Base-by-base conservation (phyloP, 805 yeast species). In the Saccharomycopsis javanensis region DNA sequence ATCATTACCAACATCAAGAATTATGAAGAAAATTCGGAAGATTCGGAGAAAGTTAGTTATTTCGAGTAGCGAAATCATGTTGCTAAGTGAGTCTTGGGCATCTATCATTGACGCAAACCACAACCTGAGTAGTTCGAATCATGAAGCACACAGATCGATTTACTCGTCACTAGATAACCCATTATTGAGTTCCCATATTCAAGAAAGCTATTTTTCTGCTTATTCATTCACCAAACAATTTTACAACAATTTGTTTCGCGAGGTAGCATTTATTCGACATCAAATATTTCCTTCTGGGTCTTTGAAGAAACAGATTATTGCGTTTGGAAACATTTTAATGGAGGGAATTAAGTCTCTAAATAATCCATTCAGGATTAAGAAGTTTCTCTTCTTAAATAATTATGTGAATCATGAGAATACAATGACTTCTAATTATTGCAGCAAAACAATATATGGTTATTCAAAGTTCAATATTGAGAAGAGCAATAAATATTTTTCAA, bases 221-320 rank as follows among this genome's bases (percentile, higher is more conserved):
- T 60, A 60, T 42, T 53, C 59, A 13, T 55, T 60, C 33, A 53
- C 62, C 13, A 57, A 53, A 20, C 62, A 60, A 50, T 58, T 60
- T 46, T 60, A 60, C 53, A 57, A 53, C 30, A 60, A 60, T 30
- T 38, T 60, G 27, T 55, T 60, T 34, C 30, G 60, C 7, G 50
- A 57, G 13, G 46, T 53, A 35, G 20, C 61, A 8, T 53, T 52
- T 28, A 54, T 55, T 31, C 57, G 56, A 31, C n/a, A 33, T 7
- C 27, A 31, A 20, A 48, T 55, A 48, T 59, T 59, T 34, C 61
- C 59, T 13, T 11, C 42, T 15, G 48, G 53, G 3, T 37, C 55
- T 10, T 31, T 57, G 16, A 51, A 53, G 23, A 37, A 23, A 16
- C 57, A 59, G 31, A 25, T 53, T 7, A 37, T 59, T 20, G 51